Evolutionary conservation across 148 eudicot genomes (phyloP).

Genomic region (Bassia scoparia): DNA sequence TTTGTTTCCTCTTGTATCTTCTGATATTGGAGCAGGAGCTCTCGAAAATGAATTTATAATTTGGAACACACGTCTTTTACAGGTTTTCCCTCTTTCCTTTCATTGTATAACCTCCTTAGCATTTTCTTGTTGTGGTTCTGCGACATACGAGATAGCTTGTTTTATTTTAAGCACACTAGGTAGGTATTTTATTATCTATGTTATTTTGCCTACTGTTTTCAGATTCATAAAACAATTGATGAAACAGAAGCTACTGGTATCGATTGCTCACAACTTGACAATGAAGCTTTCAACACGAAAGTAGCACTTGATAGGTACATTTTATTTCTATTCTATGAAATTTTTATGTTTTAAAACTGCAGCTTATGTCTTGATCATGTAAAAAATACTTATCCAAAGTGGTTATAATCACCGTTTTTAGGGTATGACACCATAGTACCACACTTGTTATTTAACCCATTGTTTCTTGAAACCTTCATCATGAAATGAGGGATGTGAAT

Average conservation of each 20-base stretch:
- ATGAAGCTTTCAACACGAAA: slow-evolving; percentile 73
- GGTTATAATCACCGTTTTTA: too few species aligned
- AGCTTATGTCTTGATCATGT: too few species aligned
- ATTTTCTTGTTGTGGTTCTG: neutral
- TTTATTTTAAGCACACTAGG: neutral
- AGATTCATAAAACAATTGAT: slow-evolving; percentile 78
- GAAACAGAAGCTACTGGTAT: slow-evolving; percentile 53
- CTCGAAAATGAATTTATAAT: slow-evolving; percentile 91
- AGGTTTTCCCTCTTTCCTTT: slow-evolving; percentile 39
- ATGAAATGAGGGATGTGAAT: neutral
- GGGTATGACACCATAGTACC: neutral
- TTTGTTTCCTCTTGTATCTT: slow-evolving; percentile 81
- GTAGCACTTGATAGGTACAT: slow-evolving; percentile 87
- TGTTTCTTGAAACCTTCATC: neutral
- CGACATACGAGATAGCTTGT: neutral
- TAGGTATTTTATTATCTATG: neutral
- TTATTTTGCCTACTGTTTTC: slow-evolving; percentile 18
- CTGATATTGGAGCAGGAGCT: slow-evolving; percentile 86
- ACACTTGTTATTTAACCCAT: neutral
- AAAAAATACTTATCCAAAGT: too few species aligned
- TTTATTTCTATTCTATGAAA: slow-evolving; percentile 20
- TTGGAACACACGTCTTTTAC: slow-evolving; percentile 63
- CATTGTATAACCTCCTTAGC: neutral
- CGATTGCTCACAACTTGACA: slow-evolving; percentile 66
- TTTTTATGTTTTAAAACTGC: too few species aligned